Conservation (phyloP, 2,329 filamentous ascomycete genomes). For the Graphilbum sp. region DNA sequence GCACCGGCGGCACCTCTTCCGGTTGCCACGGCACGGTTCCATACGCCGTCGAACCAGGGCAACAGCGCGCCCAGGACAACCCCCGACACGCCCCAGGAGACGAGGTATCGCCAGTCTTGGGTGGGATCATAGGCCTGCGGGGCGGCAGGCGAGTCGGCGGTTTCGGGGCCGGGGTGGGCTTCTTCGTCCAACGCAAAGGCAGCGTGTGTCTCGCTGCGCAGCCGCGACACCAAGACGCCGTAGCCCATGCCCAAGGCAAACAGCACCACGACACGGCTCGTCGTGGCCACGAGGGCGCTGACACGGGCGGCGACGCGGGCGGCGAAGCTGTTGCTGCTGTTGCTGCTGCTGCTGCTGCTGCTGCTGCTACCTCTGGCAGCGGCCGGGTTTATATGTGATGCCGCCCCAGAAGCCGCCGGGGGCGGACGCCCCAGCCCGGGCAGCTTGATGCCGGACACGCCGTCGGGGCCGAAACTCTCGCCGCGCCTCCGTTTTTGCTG, state of each 20-base stretch:
- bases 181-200: not conserved
- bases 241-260: slow-evolving; percentile 71
- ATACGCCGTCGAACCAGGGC: slow-evolving; percentile 69
- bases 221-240: slow-evolving; percentile 61
- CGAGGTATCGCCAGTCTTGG: slow-evolving; percentile 49
- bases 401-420: too few relatives aligned
- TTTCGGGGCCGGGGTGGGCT: slow-evolving; percentile 25
- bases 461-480: slow-evolving; percentile 1
- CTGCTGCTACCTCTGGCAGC: too few relatives aligned
- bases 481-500: slow-evolving; percentile 4
- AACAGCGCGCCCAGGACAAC: slow-evolving; percentile 63
- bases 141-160: slow-evolving; percentile 11
- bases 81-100: slow-evolving; percentile 68
- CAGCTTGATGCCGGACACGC: not conserved
- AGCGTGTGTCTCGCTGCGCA: slow-evolving; percentile 47
- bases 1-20: slow-evolving; percentile 10
- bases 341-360: slow-evolving; percentile 4
- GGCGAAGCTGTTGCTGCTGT: slow-evolving; percentile 12
- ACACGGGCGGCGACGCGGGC: slow-evolving; percentile 10
- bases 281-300: slow-evolving; percentile 31
- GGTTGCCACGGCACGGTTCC: slow-evolving; percentile 36
- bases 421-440: slow-evolving; percentile 1
- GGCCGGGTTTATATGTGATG: too few relatives aligned
- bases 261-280: slow-evolving; percentile 44
- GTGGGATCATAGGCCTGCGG: slow-evolving; percentile 4